phyloP scores from a whole-genome alignment of 1,284 basidiomycete genomes.

The Moesziomyces antarcticus region DNA sequence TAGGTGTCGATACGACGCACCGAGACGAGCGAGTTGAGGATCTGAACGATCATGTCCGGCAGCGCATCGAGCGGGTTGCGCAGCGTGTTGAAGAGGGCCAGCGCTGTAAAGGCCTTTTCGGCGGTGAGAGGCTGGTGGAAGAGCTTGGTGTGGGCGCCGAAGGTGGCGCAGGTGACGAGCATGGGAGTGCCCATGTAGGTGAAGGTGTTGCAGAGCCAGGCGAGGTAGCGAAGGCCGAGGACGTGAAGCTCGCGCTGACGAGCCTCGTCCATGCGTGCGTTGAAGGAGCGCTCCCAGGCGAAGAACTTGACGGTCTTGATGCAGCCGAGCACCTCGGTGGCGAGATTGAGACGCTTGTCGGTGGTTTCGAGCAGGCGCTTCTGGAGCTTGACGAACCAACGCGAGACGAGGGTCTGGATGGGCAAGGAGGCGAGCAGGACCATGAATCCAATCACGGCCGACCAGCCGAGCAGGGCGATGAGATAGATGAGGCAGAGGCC shows the following conservation, averaged over 20 bases:
- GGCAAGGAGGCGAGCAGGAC: conserved; percentile 63
- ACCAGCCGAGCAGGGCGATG: conserved; percentile 72
- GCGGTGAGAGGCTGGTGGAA: conserved; percentile 71
- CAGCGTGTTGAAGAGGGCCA: conserved; percentile 71
- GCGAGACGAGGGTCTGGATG: conserved; percentile 67
- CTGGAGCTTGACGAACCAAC: conserved; percentile 70
- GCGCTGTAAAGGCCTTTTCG: conserved; percentile 71
- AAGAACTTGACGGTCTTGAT: conserved; percentile 76
- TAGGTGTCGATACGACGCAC: conserved; percentile 69
- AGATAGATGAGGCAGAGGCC: conserved; percentile 70
- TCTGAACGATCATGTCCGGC: conserved; percentile 69
- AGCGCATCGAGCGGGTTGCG: conserved; percentile 61
- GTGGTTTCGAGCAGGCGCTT: conserved; percentile 70
- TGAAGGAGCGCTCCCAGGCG: conserved; percentile 70
- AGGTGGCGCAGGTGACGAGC: conserved; percentile 76
- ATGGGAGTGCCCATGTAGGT: conserved; percentile 73
- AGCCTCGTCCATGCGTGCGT: conserved; percentile 70
- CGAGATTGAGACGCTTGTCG: conserved; percentile 71
- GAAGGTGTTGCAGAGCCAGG: conserved; percentile 68
- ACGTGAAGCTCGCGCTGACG: conserved; percentile 70
- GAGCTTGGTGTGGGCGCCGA: conserved; percentile 73
- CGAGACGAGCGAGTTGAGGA: conserved; percentile 68
- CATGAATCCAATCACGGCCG: conserved; percentile 67
- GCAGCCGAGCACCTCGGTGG: conserved; percentile 72
- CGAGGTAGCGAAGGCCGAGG: conserved; percentile 69